Percentiles rank a stretch among this genome's conserved stretches.
phyloP scores from a whole-genome alignment of 495 filamentous ascomycete genomes.

The Opeltia flavorubescens region DNA sequence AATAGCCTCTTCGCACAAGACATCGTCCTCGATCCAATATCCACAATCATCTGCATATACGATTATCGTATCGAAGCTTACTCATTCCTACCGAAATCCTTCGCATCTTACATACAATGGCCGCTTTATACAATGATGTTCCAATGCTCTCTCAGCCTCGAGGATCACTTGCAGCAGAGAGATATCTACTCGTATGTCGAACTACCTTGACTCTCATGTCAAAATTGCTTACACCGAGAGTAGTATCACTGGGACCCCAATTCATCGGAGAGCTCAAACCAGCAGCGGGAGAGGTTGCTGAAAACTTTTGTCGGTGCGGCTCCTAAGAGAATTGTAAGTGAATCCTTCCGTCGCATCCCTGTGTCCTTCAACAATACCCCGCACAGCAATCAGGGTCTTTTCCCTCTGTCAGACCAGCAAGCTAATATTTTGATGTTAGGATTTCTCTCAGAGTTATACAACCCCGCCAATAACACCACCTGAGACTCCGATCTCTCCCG shows the following conservation, averaged over 20 bases:
- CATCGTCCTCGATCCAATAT: no score
- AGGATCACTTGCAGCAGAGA: neutral
- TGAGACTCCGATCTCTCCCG: neutral
- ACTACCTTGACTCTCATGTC: neutral
- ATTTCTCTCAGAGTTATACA: neutral
- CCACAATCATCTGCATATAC: no score
- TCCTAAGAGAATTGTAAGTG: neutral
- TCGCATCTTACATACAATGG: no score
- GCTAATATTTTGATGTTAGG: no score
- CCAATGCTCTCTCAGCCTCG: neutral
- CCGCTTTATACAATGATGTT: no score
- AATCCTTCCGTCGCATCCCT: no score
- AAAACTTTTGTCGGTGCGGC: neutral
- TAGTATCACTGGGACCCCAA: neutral
- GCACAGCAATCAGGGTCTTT: no score
- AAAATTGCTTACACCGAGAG: no score
- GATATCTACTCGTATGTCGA: slow-evolving; percentile 3
- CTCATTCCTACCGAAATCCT: no score
- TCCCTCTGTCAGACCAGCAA: no score
- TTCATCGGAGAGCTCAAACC: neutral
- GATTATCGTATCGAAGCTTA: no score
- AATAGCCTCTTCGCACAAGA: no score
- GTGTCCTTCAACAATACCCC: neutral
- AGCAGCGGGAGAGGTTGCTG: neutral
- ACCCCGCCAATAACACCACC: neutral